These are phyloP conservation scores for Tolypocladium sp. DNA, from an alignment of 2,329 filamentous ascomycete species.

Conservation along the genomic window DNA sequence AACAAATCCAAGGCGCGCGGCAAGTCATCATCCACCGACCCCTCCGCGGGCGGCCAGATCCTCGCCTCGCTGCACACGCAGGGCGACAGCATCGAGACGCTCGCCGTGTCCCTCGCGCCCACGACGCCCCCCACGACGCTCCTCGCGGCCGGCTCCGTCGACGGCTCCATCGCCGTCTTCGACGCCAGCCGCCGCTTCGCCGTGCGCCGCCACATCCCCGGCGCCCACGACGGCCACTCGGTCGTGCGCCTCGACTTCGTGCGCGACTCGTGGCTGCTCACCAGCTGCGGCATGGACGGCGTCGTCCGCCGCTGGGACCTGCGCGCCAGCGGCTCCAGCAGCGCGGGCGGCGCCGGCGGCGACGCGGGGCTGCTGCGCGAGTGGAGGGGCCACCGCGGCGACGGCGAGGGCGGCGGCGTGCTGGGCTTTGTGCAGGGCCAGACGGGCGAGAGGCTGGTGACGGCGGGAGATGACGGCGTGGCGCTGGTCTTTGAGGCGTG, in stretches of 20 bases:
- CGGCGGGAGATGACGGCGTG: conserved; percentile 80
- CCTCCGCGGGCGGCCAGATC: conserved; percentile 46
- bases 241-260: conserved; percentile 93
- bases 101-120: conserved; percentile 44
- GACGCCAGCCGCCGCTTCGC: conserved; percentile 82
- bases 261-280: conserved; percentile 59
- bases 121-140: conserved; percentile 40
- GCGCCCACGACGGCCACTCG: conserved; percentile 78
- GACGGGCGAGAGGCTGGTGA: conserved; percentile 66
- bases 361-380: conserved; percentile 66
- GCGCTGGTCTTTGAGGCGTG: conserved; percentile 58
- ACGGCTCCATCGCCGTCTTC: conserved; percentile 74
- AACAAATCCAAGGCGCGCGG: background rate
- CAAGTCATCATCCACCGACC: conserved; percentile 17
- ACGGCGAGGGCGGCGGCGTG: conserved; percentile 80
- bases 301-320: conserved; percentile 84
- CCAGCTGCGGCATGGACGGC: conserved; percentile 85
- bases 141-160: conserved; percentile 58
- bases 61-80: conserved; percentile 79
- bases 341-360: conserved; percentile 23
- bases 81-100: conserved; percentile 65
- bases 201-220: conserved; percentile 70
- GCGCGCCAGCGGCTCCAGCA: conserved; percentile 30
- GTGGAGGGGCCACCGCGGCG: conserved; percentile 82
- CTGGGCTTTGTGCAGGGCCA: conserved; percentile 82